Evolutionary conservation across 2,329 filamentous ascomycete species (phyloP), one percentile per base, ranked within the genome.

Genomic region (Lanzia echinophila): DNA sequence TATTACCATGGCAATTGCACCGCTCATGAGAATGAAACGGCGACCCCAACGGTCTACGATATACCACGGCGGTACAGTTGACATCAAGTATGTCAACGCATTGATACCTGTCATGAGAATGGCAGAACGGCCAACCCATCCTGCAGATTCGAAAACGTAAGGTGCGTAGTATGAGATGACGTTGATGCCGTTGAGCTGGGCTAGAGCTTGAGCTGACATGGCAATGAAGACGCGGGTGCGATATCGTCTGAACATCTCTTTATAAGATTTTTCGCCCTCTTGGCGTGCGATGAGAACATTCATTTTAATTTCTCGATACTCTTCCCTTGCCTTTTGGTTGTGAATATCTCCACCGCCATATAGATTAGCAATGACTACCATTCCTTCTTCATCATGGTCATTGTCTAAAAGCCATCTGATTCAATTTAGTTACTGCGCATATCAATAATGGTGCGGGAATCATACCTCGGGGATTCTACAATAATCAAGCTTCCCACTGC

Each of bases 271-370:
- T 73, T 97, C 94, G 63, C 94, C 94, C 73, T 99, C 94, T 72
- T 96, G 90, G 49, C 94, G 88, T 70, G 92, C 86, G 22, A 97
- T 76, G 33, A 99, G 80, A 31, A 99, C 94, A 65, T 92, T 86
- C 89, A 96, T 96, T 76, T 99, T 99, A 75, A 99, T 99, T 67
- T 97, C 94, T 64, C 92, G 88, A 72, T 95, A 99, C 71, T 99
- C 94, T 53, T 96, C 91, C 55, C 91, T 84, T 1, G 94, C 94
- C 71, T 95, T 94, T 56, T 86, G 75, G 69, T 96, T 88, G 72
- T 96, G 91, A 57, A 97, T 91, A 69, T 99, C 94, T 57, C 94
- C 94, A 67, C 88, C 90, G 53, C 94, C 94, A 66, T 97, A 97
- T 6, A 99, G 78, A 68, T 97, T 97, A 56, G 94, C 94, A 73